Evolutionary conservation across 2,329 filamentous ascomycete genomes (phyloP).

Genomic region (Botrytis medusae): DNA sequence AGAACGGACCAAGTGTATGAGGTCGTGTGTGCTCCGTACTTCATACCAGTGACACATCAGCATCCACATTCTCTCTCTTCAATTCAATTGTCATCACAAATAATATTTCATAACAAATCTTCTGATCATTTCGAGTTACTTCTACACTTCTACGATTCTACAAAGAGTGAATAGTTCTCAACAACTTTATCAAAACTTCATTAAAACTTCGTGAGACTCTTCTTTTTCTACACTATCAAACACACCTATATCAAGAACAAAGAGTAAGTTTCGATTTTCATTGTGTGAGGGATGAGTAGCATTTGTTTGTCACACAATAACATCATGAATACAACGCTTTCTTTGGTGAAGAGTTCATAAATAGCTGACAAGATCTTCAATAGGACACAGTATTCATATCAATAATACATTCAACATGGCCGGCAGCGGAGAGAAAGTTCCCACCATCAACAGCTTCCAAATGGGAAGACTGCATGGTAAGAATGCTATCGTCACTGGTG

Average conservation of each 20-base stretch:
- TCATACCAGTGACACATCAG: constrained; percentile 13
- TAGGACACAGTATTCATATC: not conserved
- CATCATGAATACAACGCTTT: not conserved
- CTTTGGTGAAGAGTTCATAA: not conserved
- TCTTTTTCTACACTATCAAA: not conserved
- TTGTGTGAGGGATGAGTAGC: not conserved
- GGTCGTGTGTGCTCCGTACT: not conserved
- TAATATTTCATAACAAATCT: not conserved
- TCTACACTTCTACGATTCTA: not conserved
- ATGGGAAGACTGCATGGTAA: constrained; percentile 42
- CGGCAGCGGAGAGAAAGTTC: constrained; percentile 23
- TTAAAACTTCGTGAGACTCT: not conserved
- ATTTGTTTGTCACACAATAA: not conserved
- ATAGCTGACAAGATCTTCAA: not conserved
- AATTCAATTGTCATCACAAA: not conserved
- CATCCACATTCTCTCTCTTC: constrained; percentile 14
- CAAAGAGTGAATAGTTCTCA: not conserved
- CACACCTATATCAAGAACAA: not conserved
- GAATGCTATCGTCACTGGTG: constrained; percentile 61
- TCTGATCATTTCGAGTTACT: not conserved
- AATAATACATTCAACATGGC: constrained; percentile 24
- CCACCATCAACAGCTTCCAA: constrained; percentile 41
- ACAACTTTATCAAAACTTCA: not conserved
- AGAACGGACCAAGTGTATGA: constrained; percentile 13
- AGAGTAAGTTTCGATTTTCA: not conserved